A percentile compares a stretch with the other conserved stretches of the same genome.
Conservation (phyloP, 1,284 basidiomycete species). For the Ganoderma meredithae region DNA sequence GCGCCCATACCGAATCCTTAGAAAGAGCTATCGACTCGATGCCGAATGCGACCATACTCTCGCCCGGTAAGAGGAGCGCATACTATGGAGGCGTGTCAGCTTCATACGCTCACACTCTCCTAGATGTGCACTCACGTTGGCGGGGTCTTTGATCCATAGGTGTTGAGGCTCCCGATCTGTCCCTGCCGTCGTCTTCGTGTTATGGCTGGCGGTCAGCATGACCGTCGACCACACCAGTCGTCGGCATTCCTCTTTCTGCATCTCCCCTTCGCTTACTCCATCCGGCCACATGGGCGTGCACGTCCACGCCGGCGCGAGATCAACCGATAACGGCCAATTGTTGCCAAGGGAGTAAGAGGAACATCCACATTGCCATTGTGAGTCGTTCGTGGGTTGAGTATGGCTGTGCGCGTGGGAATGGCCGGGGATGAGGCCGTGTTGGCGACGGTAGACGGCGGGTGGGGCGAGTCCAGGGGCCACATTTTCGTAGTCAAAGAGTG, state of each 20-base stretch:
- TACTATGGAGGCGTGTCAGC: conserved; percentile 50
- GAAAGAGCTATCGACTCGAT: conserved; percentile 23
- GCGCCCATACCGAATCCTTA: conserved; percentile 70
- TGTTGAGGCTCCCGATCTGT: conserved; percentile 43
- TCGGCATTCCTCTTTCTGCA: conserved; percentile 75
- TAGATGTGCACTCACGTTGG: conserved; percentile 55
- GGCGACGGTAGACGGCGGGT: neutral
- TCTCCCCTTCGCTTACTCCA: conserved; percentile 65
- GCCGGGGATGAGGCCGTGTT: conserved; percentile 11
- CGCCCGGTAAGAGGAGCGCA: conserved; percentile 73
- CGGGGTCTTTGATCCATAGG: conserved; percentile 67
- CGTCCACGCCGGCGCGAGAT: conserved; percentile 69
- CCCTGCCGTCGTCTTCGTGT: conserved; percentile 62
- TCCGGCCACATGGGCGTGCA: conserved; percentile 69
- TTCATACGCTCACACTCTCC: neutral
- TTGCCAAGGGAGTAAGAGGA: conserved; percentile 57
- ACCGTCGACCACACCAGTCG: conserved; percentile 76
- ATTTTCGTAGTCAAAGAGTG: neutral
- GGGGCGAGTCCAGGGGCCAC: neutral
- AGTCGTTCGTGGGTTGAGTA: neutral
- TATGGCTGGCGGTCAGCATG: conserved; percentile 67
- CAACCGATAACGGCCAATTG: conserved; percentile 54
- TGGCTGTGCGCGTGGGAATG: conserved; percentile 4
- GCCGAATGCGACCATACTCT: conserved; percentile 50
- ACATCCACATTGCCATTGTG: conserved; percentile 55